Conservation (phyloP, 2,329 filamentous ascomycete species). For the Colletotrichum cereale region DNA sequence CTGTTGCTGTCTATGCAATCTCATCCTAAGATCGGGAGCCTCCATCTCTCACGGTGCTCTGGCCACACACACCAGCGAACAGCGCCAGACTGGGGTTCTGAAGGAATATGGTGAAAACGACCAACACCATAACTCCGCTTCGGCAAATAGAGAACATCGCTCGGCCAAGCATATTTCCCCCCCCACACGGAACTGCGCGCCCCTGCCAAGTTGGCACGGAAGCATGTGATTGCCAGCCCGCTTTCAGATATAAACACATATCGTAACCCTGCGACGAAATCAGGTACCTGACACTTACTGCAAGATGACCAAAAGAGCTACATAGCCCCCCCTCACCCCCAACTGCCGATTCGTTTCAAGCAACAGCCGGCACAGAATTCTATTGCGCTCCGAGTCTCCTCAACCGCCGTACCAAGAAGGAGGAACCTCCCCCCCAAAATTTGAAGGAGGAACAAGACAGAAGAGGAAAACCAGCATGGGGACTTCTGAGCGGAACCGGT, state of each 20-base stretch:
- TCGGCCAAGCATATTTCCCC: background rate
- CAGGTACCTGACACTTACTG: background rate
- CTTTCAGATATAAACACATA: background rate
- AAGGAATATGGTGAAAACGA: too few relatives aligned
- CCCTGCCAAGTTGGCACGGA: background rate
- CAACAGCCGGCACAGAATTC: too few relatives aligned
- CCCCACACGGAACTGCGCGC: background rate
- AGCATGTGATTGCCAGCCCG: background rate
- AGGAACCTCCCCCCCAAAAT: background rate
- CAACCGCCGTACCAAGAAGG: background rate
- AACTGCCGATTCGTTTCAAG: too few relatives aligned
- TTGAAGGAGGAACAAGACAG: background rate
- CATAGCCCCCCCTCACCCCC: too few relatives aligned
- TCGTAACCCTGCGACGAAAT: background rate
- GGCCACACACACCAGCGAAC: background rate
- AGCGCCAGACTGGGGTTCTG: background rate
- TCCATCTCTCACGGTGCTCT: background rate
- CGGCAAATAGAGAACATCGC: background rate
- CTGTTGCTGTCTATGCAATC: background rate
- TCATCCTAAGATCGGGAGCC: background rate
- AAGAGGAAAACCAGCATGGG: background rate
- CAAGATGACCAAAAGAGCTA: background rate
- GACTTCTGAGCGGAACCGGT: background rate
- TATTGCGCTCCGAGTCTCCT: too few relatives aligned
- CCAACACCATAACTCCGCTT: background rate